Percentiles rank a stretch among this genome's conserved stretches.
Conservation (phyloP, 192 early-diverging fungal genomes). For the Entophlyctis helioformis region DNA sequence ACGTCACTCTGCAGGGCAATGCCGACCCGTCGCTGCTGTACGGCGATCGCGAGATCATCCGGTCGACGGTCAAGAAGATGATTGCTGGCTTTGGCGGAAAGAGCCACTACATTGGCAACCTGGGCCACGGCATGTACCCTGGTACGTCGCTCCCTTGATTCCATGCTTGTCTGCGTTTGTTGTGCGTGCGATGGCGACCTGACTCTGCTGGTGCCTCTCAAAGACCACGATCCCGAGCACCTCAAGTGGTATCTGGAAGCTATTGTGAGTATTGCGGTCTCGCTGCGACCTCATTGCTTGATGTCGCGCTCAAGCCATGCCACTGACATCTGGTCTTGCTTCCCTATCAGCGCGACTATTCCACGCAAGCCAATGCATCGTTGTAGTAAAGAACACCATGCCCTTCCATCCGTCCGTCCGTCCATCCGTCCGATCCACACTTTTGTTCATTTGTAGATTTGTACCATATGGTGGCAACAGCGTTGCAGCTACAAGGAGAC, state of each 20-base stretch:
- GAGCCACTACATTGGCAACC: constrained; percentile 76
- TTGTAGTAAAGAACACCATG: too few relatives aligned
- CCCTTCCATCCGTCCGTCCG: too few relatives aligned
- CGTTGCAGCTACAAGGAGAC: too few relatives aligned
- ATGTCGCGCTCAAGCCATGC: not conserved
- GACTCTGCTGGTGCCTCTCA: too few relatives aligned
- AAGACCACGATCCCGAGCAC: constrained; percentile 43
- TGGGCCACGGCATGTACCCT: constrained; percentile 96
- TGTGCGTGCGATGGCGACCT: too few relatives aligned
- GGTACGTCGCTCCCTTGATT: constrained; percentile 10
- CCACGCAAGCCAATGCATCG: not conserved
- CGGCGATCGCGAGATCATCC: constrained; percentile 60
- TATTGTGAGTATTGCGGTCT: constrained; percentile 16
- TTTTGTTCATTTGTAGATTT: too few relatives aligned
- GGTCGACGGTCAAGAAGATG: constrained; percentile 64
- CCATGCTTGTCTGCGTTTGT: too few relatives aligned
- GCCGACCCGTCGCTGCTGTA: constrained; percentile 83
- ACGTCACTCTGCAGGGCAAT: constrained; percentile 82
- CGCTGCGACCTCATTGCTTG: not conserved
- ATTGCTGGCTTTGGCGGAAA: constrained; percentile 61
- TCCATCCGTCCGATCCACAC: too few relatives aligned
- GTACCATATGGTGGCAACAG: too few relatives aligned
- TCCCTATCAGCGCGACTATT: constrained; percentile 3
- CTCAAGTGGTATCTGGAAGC: constrained; percentile 33
- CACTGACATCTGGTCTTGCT: not conserved